phyloP scores from a whole-genome alignment of 148 eudicot genomes.

The Amaranthus hypochondriacus region DNA sequence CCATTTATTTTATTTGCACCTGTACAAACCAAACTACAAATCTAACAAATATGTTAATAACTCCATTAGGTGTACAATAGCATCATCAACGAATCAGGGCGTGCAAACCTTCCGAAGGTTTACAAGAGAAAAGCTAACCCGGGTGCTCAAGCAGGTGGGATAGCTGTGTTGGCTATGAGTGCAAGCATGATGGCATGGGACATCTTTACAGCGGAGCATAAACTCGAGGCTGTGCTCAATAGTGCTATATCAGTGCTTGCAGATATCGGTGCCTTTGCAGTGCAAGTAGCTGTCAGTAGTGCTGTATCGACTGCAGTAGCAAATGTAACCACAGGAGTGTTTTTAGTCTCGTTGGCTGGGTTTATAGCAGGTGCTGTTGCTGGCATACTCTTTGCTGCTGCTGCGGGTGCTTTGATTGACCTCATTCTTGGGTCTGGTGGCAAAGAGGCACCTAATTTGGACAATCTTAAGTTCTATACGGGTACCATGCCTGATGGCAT shows the following conservation, averaged over 20 bases:
- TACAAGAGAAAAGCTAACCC: background rate
- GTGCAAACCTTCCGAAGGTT: background rate
- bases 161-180: background rate
- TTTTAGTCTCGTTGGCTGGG: background rate
- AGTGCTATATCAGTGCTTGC: background rate
- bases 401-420: background rate
- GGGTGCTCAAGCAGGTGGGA: background rate
- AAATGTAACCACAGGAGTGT: background rate
- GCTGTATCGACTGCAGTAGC: background rate
- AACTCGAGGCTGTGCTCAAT: background rate
- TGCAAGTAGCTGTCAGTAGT: background rate
- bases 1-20: too few relatives aligned
- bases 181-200: slow-evolving; percentile 8
- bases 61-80: background rate
- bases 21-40: background rate
- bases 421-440: background rate
- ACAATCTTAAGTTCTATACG: background rate
- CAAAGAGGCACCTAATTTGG: background rate
- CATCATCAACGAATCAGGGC: background rate
- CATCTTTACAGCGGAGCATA: slow-evolving; percentile 9
- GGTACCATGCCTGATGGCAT: slow-evolving; percentile 11
- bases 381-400: background rate
- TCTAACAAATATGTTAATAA: background rate
- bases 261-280: background rate
- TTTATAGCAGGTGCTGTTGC: slow-evolving; percentile 2